These are phyloP conservation scores for Ceratocystis eucalypticola DNA, from an alignment of 2,329 filamentous ascomycete genomes.

Conservation along the genomic window DNA sequence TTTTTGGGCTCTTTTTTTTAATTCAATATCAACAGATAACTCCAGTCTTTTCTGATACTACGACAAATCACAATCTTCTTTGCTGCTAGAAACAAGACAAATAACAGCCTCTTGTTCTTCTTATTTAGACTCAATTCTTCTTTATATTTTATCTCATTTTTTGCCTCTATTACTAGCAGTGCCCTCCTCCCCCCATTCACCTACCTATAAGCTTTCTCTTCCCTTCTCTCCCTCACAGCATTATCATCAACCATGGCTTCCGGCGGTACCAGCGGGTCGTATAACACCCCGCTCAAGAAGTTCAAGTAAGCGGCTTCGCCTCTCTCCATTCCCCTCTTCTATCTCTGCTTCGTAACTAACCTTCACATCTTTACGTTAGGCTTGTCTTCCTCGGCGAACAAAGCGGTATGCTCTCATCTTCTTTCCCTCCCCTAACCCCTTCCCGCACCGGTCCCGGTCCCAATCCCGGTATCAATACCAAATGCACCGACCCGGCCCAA, in stretches of 20 bases:
- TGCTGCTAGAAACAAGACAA: too few relatives aligned
- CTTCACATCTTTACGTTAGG: conserved; percentile 34
- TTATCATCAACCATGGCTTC: conserved; percentile 56
- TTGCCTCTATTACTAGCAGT: too few relatives aligned
- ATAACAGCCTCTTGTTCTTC: too few relatives aligned
- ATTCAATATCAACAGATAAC: too few relatives aligned
- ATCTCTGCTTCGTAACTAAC: conserved; percentile 12
- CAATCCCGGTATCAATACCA: too few relatives aligned
- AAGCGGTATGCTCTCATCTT: conserved; percentile 55
- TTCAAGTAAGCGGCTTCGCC: conserved; percentile 60
- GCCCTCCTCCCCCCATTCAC: neutral
- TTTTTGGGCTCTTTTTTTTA: too few relatives aligned
- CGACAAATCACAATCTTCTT: too few relatives aligned
- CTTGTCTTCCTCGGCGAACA: conserved; percentile 97
- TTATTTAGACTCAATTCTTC: too few relatives aligned
- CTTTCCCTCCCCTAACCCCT: neutral
- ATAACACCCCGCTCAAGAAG: conserved; percentile 99
- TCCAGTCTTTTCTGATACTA: too few relatives aligned
- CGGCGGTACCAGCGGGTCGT: conserved; percentile 58
- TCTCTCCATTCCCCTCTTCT: neutral
- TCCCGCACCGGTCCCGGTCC: neutral
- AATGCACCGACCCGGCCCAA: neutral
- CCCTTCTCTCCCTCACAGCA: neutral
- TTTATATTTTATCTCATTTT: too few relatives aligned
- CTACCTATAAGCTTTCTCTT: neutral